Evolutionary conservation across 176 grass and related monocot genomes (phyloP).

Genomic region (Oryza meridionalis): DNA sequence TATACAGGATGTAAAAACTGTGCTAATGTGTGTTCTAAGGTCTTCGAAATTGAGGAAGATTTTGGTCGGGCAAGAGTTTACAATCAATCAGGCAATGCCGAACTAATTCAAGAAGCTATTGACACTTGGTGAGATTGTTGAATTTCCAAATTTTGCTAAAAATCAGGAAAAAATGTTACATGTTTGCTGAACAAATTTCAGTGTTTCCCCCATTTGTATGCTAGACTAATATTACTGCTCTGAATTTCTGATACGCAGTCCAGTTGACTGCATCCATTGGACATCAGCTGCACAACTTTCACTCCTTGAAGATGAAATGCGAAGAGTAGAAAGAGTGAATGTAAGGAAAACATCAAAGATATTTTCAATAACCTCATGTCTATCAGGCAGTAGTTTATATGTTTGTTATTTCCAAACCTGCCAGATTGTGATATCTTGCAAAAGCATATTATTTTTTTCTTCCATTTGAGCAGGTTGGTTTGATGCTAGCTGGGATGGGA

Average conservation of each 20-base stretch:
- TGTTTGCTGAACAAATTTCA: background rate
- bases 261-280: conserved; percentile 99
- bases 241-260: conserved; percentile 56
- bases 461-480: conserved; percentile 74
- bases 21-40: conserved; percentile 81
- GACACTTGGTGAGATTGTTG: conserved; percentile 75
- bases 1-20: conserved; percentile 95
- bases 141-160: background rate
- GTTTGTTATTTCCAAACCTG: background rate
- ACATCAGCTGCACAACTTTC: conserved; percentile 93
- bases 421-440: background rate
- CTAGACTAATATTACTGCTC: conserved; percentile 6
- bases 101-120: conserved; percentile 81
- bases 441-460: background rate
- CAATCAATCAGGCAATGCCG: conserved; percentile 63
- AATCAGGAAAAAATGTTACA: background rate
- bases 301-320: conserved; percentile 99
- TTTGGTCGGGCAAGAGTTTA: conserved; percentile 88
- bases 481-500: conserved; percentile 99
- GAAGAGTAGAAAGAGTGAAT: conserved; percentile 91
- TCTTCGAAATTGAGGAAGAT: conserved; percentile 90
- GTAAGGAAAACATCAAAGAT: conserved; percentile 49
- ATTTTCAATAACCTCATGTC: background rate
- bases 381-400: background rate
- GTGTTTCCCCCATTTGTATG: background rate